Evolutionary conservation across 805 yeast species (phyloP).

Genomic region (Candida oleophila): DNA sequence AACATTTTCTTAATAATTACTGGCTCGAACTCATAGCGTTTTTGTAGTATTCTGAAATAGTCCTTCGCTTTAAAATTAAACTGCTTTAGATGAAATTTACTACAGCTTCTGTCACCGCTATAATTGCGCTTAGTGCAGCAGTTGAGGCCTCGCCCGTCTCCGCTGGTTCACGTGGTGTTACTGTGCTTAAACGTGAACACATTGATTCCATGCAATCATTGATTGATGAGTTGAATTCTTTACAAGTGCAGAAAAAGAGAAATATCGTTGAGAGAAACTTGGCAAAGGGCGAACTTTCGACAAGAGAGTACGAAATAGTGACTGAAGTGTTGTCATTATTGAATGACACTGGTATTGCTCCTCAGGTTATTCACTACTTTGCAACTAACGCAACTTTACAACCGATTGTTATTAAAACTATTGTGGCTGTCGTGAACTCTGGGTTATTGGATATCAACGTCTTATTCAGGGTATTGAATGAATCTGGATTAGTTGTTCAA

Average conservation of each 20-base stretch:
- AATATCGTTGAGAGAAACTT: conserved; percentile 17
- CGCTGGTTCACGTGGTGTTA: not conserved
- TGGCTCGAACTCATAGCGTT: no score
- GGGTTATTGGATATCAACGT: conserved; percentile 31
- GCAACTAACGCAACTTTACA: conserved; percentile 26
- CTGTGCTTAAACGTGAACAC: conserved; percentile 14
- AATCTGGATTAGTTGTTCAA: conserved; percentile 33
- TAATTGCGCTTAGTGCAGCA: conserved; percentile 24
- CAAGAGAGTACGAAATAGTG: conserved; percentile 40
- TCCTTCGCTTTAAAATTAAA: not conserved
- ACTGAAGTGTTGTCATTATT: conserved; percentile 38
- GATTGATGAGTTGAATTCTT: conserved; percentile 14
- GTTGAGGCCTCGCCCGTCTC: conserved; percentile 34
- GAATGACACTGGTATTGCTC: conserved; percentile 36
- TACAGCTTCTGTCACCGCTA: conserved; percentile 27
- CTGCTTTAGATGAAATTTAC: conserved; percentile 28
- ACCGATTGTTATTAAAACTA: conserved; percentile 24
- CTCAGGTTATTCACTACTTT: conserved; percentile 31
- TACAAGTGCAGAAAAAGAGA: conserved; percentile 24
- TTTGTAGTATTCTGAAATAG: no score
- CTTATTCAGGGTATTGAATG: conserved; percentile 34
- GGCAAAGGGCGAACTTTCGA: conserved; percentile 18
- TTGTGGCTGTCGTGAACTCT: conserved; percentile 30
- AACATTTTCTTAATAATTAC: no score
- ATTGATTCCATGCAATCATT: conserved; percentile 23